Conservation (phyloP, 371 early-diverging fungal genomes). For the Mortierella sp. region DNA sequence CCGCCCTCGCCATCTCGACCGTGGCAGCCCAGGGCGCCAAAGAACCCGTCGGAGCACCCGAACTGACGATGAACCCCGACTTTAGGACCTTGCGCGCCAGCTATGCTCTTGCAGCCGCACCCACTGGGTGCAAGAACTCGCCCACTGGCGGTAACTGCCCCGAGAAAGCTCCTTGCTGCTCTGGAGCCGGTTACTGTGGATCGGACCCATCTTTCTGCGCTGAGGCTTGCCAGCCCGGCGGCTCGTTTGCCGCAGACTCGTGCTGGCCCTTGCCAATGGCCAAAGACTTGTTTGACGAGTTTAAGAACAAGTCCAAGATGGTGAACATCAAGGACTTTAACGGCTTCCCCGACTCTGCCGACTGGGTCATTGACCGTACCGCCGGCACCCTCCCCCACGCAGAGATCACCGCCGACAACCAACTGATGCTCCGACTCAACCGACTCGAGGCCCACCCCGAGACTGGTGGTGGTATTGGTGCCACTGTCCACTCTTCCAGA, state of each 20-base stretch:
- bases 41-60: neutral
- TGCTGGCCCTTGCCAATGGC: constrained; percentile 68
- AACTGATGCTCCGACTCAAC: constrained; percentile 56
- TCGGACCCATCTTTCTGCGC: constrained; percentile 50
- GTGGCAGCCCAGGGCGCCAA: constrained; percentile 13
- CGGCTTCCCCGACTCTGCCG: constrained; percentile 59
- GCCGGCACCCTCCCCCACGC: constrained; percentile 56
- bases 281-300: constrained; percentile 50
- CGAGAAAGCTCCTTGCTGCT: constrained; percentile 30
- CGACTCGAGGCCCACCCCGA: constrained; percentile 45
- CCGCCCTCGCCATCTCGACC: constrained; percentile 5
- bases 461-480: constrained; percentile 65
- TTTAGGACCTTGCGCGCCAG: constrained; percentile 6
- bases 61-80: constrained; percentile 22
- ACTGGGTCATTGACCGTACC: constrained; percentile 62
- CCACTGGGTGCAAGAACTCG: constrained; percentile 23
- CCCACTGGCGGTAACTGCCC: constrained; percentile 46
- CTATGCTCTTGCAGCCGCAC: constrained; percentile 3
- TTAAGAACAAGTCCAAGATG: constrained; percentile 47
- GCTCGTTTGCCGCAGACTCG: constrained; percentile 58
- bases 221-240: constrained; percentile 58
- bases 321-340: constrained; percentile 55
- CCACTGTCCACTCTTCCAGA: constrained; percentile 59
- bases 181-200: constrained; percentile 39
- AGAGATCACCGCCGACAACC: constrained; percentile 52